These are phyloP conservation scores for Plasmodium gonderi DNA, from an alignment of 169 alveolate species.

Conservation along the genomic window DNA sequence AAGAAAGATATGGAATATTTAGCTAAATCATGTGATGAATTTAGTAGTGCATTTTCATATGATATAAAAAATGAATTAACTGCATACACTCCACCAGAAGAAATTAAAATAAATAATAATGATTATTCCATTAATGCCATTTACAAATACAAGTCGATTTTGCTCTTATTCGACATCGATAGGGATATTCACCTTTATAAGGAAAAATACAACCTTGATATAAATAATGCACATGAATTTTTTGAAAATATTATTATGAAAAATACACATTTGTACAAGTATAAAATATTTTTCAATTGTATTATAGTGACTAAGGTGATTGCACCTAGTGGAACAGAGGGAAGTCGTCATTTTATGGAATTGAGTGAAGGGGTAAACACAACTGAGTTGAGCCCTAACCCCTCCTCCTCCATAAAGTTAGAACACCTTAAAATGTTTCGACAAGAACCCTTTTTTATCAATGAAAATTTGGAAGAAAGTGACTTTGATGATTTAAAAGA, in stretches of 20 bases:
- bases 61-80: constrained; percentile 75
- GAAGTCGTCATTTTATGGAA: not conserved
- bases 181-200: constrained; percentile 15
- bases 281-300: constrained; percentile 39
- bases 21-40: constrained; percentile 31
- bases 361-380: not conserved
- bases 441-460: constrained; percentile 39
- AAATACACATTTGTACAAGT: constrained; percentile 27
- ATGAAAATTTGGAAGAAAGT: constrained; percentile 20
- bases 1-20: constrained; percentile 76
- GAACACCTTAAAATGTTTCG: constrained; percentile 29
- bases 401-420: not conserved
- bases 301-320: constrained; percentile 32
- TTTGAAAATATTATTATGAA: constrained; percentile 60
- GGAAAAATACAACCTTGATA: constrained; percentile 6
- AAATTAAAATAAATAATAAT: constrained; percentile 62
- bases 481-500: constrained; percentile 6
- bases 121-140: not conserved
- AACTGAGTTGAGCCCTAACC: not conserved
- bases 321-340: not conserved
- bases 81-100: constrained; percentile 76
- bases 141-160: constrained; percentile 22
- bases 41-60: not conserved
- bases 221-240: constrained; percentile 42
- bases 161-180: constrained; percentile 22